phyloP scores from a whole-genome alignment of 768 basidiomycete genomes.

The Lenzites betulinus region DNA sequence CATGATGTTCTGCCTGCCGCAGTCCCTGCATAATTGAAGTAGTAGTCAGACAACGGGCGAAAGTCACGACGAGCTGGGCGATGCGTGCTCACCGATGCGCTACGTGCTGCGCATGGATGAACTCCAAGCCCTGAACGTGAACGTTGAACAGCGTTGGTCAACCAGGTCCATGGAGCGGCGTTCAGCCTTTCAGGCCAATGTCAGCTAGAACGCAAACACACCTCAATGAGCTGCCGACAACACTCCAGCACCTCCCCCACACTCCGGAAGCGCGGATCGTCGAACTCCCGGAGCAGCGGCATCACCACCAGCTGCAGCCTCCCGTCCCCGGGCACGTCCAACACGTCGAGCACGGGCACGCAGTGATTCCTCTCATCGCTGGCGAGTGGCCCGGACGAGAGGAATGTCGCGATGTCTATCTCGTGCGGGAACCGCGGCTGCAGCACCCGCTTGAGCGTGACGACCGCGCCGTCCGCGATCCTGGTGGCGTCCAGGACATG shows the following conservation, averaged over 20 bases:
- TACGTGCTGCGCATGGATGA: constrained; percentile 40
- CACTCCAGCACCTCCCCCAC: constrained; percentile 40
- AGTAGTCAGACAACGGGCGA: neutral
- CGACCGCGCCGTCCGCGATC: constrained; percentile 22
- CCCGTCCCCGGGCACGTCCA: constrained; percentile 15
- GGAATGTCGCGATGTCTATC: constrained; percentile 27
- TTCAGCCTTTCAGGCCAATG: no score
- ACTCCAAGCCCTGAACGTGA: constrained; percentile 40
- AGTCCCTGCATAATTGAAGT: constrained; percentile 8
- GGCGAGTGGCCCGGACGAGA: constrained; percentile 26
- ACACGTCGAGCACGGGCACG: constrained; percentile 26
- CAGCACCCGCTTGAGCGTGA: constrained; percentile 25
- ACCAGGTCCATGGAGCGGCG: no score
- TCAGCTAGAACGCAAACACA: no score
- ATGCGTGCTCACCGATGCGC: constrained; percentile 42
- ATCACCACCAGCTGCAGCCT: constrained; percentile 34
- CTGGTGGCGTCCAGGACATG: constrained; percentile 30
- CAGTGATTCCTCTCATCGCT: constrained; percentile 32
- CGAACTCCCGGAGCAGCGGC: constrained; percentile 32
- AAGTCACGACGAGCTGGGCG: no score
- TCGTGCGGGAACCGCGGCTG: constrained; percentile 25
- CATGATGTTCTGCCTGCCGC: constrained; percentile 20
- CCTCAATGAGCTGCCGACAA: constrained; percentile 39
- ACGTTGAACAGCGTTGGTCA: no score
- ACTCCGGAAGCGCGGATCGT: constrained; percentile 36